phyloP scores from a whole-genome alignment of 805 yeast species.

The Huiozyma sinensis region DNA sequence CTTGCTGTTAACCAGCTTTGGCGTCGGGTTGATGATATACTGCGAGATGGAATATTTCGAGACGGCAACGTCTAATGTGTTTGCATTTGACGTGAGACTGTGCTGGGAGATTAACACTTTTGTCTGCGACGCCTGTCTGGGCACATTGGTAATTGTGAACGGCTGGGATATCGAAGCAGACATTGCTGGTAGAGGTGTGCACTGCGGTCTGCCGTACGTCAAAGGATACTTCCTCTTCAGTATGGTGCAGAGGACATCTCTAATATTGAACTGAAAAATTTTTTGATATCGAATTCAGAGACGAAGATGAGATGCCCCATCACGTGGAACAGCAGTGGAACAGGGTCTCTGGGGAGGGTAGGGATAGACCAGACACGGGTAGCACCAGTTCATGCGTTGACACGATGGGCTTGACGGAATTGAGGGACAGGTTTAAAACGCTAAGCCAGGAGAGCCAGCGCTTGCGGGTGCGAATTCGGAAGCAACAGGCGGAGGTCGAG shows the following conservation, averaged over 20 bases:
- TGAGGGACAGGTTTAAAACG: constrained; percentile 7
- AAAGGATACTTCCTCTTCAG: too few species aligned
- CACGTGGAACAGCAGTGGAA: too few species aligned
- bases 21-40: constrained; percentile 28
- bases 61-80: constrained; percentile 25
- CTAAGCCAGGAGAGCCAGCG: constrained; percentile 12
- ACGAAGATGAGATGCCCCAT: too few species aligned
- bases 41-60: constrained; percentile 28
- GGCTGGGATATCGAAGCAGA: constrained; percentile 29
- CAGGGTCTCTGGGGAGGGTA: too few species aligned
- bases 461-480: constrained; percentile 15
- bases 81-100: constrained; percentile 11
- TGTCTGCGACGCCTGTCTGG: constrained; percentile 13
- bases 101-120: constrained; percentile 7
- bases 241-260: too few species aligned
- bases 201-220: too few species aligned
- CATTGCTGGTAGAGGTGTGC: constrained; percentile 7
- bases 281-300: too few species aligned
- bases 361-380: too few species aligned
- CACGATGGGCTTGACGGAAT: not conserved
- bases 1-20: constrained; percentile 23
- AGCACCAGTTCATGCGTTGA: too few species aligned
- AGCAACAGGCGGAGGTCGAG: constrained; percentile 10
- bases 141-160: constrained; percentile 25
- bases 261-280: too few species aligned